Conservation (phyloP, 177 flowering plant genomes). For the Tripterygium wilfordii region DNA sequence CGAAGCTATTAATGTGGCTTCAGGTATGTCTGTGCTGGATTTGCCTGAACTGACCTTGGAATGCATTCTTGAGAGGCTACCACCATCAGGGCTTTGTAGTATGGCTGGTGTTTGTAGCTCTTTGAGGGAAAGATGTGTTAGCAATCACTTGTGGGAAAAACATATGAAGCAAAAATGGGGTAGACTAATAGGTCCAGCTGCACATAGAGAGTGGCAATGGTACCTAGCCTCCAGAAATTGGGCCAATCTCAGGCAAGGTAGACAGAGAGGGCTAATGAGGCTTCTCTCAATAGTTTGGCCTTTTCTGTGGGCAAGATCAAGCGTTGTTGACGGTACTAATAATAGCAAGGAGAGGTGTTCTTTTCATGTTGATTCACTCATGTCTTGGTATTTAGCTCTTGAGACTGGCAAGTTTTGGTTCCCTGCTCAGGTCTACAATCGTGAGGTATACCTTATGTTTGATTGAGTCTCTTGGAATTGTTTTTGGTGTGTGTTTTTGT, state of each 20-base stretch:
- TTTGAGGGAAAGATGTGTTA: conserved; percentile 70
- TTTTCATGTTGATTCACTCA: conserved; percentile 52
- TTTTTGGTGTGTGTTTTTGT: not conserved
- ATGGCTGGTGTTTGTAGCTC: conserved; percentile 69
- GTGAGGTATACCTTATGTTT: no score
- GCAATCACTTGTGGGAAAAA: conserved; percentile 72
- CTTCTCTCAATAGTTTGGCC: conserved; percentile 36
- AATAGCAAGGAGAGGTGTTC: conserved; percentile 21
- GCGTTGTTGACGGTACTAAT: conserved; percentile 14
- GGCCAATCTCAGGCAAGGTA: conserved; percentile 14
- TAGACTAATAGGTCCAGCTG: conserved; percentile 54
- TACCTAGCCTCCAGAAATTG: conserved; percentile 34
- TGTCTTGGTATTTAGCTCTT: conserved; percentile 75
- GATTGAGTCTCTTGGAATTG: not conserved
- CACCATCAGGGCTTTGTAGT: conserved; percentile 53
- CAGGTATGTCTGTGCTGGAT: conserved; percentile 49
- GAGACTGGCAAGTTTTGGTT: conserved; percentile 85
- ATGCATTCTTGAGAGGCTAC: conserved; percentile 67
- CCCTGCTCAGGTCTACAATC: conserved; percentile 93
- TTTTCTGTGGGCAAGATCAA: conserved; percentile 33
- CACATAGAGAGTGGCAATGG: conserved; percentile 65
- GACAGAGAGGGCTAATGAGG: conserved; percentile 24
- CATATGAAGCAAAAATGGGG: conserved; percentile 89
- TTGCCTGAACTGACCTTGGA: conserved; percentile 85
- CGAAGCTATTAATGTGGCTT: conserved; percentile 25